Conservation (phyloP, 345 rosid genomes). For the Citrus unshiu region DNA sequence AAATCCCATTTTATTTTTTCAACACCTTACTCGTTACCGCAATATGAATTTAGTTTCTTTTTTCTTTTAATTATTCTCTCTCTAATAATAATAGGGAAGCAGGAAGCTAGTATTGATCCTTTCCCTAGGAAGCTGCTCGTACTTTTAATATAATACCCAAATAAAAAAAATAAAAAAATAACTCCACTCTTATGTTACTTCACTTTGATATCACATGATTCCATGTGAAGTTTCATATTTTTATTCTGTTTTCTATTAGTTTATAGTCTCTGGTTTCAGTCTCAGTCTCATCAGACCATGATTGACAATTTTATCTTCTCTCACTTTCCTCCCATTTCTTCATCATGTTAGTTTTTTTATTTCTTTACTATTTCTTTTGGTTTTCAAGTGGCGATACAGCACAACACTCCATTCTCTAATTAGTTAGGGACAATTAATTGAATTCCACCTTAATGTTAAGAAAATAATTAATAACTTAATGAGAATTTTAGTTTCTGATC, state of each 20-base stretch:
- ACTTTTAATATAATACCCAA: not conserved
- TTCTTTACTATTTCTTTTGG: not conserved
- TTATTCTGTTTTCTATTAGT: not conserved
- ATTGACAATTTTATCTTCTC: constrained; percentile 3
- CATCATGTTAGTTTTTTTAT: constrained; percentile 13
- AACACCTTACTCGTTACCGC: too few species aligned
- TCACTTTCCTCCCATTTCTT: constrained; percentile 20
- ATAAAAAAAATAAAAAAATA: not conserved
- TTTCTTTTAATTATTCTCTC: constrained; percentile 1
- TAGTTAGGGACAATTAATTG: too few species aligned
- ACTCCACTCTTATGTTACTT: not conserved
- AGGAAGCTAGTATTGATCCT: not conserved
- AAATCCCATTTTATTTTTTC: not conserved
- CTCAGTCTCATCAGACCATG: constrained; percentile 10
- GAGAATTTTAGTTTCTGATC: not conserved
- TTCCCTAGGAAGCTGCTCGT: constrained; percentile 10
- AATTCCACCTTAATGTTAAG: not conserved
- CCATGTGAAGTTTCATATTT: constrained; percentile 24
- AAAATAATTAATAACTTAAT: not conserved
- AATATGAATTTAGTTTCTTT: too few species aligned
- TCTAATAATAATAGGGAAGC: constrained; percentile 19
- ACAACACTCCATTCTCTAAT: not conserved
- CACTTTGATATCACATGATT: constrained; percentile 17
- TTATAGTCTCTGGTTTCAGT: not conserved
- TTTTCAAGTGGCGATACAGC: not conserved